Percentiles rank a stretch among this genome's conserved stretches.
Conservation (phyloP, 306 rosid genomes). For the Acacia confusa region DNA sequence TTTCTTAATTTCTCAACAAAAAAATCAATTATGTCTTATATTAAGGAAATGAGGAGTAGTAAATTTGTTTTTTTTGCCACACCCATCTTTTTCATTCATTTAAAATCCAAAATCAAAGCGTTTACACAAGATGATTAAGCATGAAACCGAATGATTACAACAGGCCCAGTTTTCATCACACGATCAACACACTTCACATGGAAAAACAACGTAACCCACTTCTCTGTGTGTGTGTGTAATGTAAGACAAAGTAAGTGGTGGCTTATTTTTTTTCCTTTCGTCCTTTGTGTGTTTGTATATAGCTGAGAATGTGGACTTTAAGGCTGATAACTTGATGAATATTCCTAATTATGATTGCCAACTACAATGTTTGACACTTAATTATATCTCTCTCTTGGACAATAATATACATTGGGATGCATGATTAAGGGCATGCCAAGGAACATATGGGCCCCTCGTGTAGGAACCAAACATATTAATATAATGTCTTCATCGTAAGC, state of each 20-base stretch:
- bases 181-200: neutral
- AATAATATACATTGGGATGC: neutral
- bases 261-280: neutral
- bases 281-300: neutral
- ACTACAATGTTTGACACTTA: slow-evolving; percentile 17
- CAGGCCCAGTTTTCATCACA: neutral
- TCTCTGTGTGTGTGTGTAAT: too few species aligned
- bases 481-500: slow-evolving; percentile 39
- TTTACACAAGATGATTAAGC: neutral
- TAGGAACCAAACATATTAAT: slow-evolving; percentile 30
- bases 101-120: too few species aligned
- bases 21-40: too few species aligned
- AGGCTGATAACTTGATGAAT: too few species aligned
- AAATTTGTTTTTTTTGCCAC: neutral
- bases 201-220: neutral
- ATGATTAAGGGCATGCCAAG: slow-evolving; percentile 18
- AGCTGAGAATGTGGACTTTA: too few species aligned
- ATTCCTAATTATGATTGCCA: neutral
- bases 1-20: too few species aligned
- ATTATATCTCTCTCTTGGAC: neutral
- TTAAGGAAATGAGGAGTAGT: neutral
- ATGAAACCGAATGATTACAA: neutral
- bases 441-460: slow-evolving; percentile 47
- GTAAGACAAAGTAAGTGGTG: neutral
- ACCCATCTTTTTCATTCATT: neutral